phyloP scores from a whole-genome alignment of 768 basidiomycete genomes.

The Melanogaster broomeanus region DNA sequence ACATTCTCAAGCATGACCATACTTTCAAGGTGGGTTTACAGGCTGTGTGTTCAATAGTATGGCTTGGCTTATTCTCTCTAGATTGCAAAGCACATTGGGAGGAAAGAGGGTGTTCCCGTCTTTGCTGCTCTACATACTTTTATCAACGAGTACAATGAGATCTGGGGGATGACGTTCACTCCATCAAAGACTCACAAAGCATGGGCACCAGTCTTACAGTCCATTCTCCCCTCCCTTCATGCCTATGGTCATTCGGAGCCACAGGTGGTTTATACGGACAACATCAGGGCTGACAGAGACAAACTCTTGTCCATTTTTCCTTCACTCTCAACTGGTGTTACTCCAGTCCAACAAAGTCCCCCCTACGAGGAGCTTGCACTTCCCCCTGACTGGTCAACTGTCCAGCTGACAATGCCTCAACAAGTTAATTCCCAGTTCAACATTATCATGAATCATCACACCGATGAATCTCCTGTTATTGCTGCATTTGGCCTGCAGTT shows the following conservation, averaged over 20 bases:
- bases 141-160: too few relatives aligned
- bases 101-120: too few relatives aligned
- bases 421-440: not conserved
- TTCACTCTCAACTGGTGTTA: constrained; percentile 12
- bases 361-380: not conserved
- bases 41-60: too few relatives aligned
- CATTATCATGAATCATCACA: not conserved
- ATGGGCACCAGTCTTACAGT: too few relatives aligned
- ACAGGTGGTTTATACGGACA: constrained; percentile 21
- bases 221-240: too few relatives aligned
- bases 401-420: not conserved
- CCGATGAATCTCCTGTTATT: not conserved
- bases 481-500: not conserved
- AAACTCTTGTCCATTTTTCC: constrained; percentile 15
- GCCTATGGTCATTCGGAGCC: too few relatives aligned
- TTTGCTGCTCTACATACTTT: too few relatives aligned
- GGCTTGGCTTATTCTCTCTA: not conserved
- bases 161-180: too few relatives aligned
- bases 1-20: not conserved
- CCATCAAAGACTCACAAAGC: too few relatives aligned
- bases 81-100: not conserved
- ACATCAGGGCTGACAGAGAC: constrained; percentile 27
- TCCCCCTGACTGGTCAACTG: not conserved
- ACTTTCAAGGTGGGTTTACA: not conserved
- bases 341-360: not conserved